Base-by-base conservation (phyloP, 345 rosid genomes). In the Eucalyptus tenuipes region DNA sequence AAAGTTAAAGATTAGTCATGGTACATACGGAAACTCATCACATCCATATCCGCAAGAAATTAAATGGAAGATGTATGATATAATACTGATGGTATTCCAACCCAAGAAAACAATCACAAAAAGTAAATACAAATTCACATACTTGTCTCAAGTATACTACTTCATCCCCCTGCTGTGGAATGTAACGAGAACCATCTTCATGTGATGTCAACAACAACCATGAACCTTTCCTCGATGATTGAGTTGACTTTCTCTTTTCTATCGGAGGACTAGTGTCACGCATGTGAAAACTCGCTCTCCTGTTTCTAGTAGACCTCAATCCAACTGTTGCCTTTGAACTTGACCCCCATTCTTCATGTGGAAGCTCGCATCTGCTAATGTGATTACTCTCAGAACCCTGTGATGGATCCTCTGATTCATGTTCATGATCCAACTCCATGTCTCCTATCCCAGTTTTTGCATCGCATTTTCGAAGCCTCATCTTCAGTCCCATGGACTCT, bases 71-170 rank as follows among this genome's bases (percentile, higher is more conserved):
- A 40, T 75, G 84, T 22, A 75, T 75, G 84, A 64, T 31, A 66
- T 75, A 49, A 33, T 48, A 87, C 13, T 2, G 17, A 44, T 57
- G 64, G 24, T 45, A 42, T 14, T 50, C 48, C 57, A 49, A 7
- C 85, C 29, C 48, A 88, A 80, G 88, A 89, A 87, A 91, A 53
- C 24, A 64, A 57, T 66, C 68, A 57, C 52, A 90, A 50, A 25
- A 3, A 87, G 88, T 48, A 75, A 48, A 53, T 42, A 42, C 49
- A 86, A 57, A 66, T 87, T 64, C 40, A 85, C 95, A 88, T 88
- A 95, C 99, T 96, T 98, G 99, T 93, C 98, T 95, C 92, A 98
- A 87, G 92, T 98, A 98, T 53, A 91, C 98, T 87, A 96, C 92
- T 90, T 95, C 95, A 91, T 98, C 99, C 90, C 98, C 98, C 86